Conservation (phyloP, 2,329 filamentous ascomycete species). For the Chrysosporium keratinophilum region DNA sequence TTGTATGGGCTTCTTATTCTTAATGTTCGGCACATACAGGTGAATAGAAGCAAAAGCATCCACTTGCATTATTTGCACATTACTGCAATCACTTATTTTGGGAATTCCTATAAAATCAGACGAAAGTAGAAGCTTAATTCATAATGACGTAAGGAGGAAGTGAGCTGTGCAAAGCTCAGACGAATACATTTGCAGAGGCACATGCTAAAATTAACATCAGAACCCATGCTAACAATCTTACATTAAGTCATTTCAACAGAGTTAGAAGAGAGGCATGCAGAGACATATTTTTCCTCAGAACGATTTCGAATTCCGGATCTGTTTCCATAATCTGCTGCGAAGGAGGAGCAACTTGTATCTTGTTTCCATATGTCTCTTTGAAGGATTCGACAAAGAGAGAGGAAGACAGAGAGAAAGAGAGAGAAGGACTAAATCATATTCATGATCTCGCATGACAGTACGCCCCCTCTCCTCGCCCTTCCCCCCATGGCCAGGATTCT, state of each 20-base stretch:
- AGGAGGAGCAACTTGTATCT: background rate
- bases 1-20: background rate
- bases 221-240: background rate
- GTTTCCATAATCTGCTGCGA: constrained; percentile 2
- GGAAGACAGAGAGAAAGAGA: background rate
- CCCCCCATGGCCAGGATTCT: constrained; percentile 2
- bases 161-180: background rate
- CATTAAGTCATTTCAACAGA: constrained; percentile 1
- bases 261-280: background rate
- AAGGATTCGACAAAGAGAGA: background rate
- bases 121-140: background rate
- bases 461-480: background rate
- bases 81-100: background rate
- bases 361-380: background rate
- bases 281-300: background rate
- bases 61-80: background rate
- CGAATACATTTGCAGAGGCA: background rate
- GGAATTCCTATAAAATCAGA: background rate
- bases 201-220: background rate
- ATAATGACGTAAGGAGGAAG: background rate
- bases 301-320: constrained; percentile 10
- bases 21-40: background rate
- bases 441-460: constrained; percentile 5
- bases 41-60: background rate
- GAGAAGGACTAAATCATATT: constrained; percentile 7